Percentiles rank a stretch among this genome's conserved stretches.
Conservation (phyloP, 805 yeast genomes). For the Wickerhamiella occidentalis region DNA sequence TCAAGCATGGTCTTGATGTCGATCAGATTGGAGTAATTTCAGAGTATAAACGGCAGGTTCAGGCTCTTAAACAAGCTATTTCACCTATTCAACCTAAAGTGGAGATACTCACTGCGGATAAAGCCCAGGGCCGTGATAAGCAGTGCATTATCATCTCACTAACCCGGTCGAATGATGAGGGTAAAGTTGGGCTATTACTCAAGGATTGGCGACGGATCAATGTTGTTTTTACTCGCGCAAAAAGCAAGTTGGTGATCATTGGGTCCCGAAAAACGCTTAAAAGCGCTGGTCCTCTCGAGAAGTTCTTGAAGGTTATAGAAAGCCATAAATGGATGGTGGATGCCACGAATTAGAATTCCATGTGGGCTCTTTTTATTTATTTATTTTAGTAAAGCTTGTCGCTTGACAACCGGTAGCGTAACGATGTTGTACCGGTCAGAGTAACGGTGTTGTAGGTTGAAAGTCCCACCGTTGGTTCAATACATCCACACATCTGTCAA, state of each 20-base stretch:
- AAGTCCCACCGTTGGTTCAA: too few relatives aligned
- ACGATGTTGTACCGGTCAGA: too few relatives aligned
- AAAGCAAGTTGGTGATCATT: constrained; percentile 64
- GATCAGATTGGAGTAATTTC: constrained; percentile 75
- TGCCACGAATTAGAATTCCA: too few relatives aligned
- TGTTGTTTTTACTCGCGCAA: constrained; percentile 89
- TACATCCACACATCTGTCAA: too few relatives aligned
- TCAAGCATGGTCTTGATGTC: constrained; percentile 36
- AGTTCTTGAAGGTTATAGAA: constrained; percentile 48
- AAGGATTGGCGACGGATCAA: constrained; percentile 86
- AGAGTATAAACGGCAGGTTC: constrained; percentile 70
- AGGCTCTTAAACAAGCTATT: constrained; percentile 32
- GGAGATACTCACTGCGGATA: constrained; percentile 87
- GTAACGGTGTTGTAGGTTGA: too few relatives aligned
- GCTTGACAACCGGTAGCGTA: too few relatives aligned
- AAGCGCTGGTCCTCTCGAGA: constrained; percentile 39
- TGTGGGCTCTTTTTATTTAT: too few relatives aligned
- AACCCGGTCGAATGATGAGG: constrained; percentile 63
- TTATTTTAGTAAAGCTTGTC: not conserved
- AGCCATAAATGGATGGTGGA: constrained; percentile 51
- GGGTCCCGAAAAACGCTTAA: constrained; percentile 63
- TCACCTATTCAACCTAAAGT: constrained; percentile 25
- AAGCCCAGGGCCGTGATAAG: constrained; percentile 92
- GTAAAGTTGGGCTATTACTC: constrained; percentile 61
- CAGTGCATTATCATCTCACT: constrained; percentile 81